Conservation (phyloP, 2,329 filamentous ascomycete genomes). For the Amesomyces nigricolor region DNA sequence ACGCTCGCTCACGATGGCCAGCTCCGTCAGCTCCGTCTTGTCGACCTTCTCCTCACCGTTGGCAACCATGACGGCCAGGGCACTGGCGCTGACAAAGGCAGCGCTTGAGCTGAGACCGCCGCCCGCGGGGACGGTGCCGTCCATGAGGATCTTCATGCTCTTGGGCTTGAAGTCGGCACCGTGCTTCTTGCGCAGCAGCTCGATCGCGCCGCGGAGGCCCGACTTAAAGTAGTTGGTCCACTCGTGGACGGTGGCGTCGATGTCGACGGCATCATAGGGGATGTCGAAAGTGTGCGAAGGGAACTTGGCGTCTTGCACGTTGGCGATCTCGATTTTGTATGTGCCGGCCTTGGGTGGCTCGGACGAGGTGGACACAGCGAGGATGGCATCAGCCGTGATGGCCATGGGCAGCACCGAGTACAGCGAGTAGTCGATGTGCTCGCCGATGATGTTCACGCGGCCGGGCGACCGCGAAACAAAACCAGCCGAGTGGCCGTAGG, state of each 20-base stretch:
- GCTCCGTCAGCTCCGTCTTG: conserved; percentile 86
- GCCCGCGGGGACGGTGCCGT: conserved; percentile 87
- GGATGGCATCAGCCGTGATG: conserved; percentile 81
- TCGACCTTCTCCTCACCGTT: conserved; percentile 74
- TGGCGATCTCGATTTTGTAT: conserved; percentile 70
- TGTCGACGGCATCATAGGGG: conserved; percentile 60
- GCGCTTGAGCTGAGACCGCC: conserved; percentile 91
- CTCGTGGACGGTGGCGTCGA: conserved; percentile 79
- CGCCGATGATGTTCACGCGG: conserved; percentile 95
- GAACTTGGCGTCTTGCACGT: conserved; percentile 72
- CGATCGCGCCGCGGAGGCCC: conserved; percentile 74
- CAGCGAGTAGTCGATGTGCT: conserved; percentile 98
- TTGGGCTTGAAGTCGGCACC: conserved; percentile 57
- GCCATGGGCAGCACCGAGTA: conserved; percentile 96
- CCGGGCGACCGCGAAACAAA: conserved; percentile 90
- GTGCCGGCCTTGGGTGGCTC: conserved; percentile 44
- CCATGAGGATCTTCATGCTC: conserved; percentile 82
- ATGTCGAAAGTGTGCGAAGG: conserved; percentile 69
- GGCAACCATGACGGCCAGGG: conserved; percentile 79
- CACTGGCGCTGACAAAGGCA: conserved; percentile 85
- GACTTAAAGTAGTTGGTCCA: conserved; percentile 99
- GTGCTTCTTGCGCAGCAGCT: conserved; percentile 65
- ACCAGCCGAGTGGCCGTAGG: conserved; percentile 64
- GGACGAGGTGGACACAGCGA: conserved; percentile 63
- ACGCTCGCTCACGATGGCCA: conserved; percentile 91